Conservation (phyloP, 805 yeast genomes). For the Kuraishia cidri region DNA sequence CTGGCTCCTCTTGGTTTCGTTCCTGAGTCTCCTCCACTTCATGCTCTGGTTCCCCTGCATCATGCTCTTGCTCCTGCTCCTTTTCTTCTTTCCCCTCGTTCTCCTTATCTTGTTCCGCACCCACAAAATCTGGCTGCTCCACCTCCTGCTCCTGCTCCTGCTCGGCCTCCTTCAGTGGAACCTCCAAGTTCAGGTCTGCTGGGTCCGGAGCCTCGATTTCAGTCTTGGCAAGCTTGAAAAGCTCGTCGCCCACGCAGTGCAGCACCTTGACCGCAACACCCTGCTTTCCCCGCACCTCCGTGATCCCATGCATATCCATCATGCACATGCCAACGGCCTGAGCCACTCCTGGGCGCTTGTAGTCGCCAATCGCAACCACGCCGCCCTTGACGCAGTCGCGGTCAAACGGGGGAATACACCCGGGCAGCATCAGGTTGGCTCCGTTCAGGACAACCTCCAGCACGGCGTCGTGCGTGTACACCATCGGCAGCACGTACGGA, state of each 20-base stretch:
- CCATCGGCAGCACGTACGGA: slow-evolving; percentile 56
- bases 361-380: slow-evolving; percentile 65
- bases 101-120: slow-evolving; percentile 7
- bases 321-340: slow-evolving; percentile 65
- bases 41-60: slow-evolving; percentile 5
- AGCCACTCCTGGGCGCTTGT: slow-evolving; percentile 48
- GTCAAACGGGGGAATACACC: slow-evolving; percentile 56
- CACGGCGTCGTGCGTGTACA: slow-evolving; percentile 68
- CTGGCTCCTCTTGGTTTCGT: slow-evolving; percentile 1
- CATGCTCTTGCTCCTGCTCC: slow-evolving; percentile 4
- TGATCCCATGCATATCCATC: slow-evolving; percentile 32
- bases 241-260: slow-evolving; percentile 63
- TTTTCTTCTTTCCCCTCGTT: slow-evolving; percentile 5
- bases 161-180: slow-evolving; percentile 2
- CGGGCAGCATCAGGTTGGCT: slow-evolving; percentile 77
- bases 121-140: not conserved
- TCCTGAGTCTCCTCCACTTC: slow-evolving; percentile 4
- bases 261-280: slow-evolving; percentile 75
- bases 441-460: slow-evolving; percentile 65
- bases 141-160: slow-evolving; percentile 10
- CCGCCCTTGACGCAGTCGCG: slow-evolving; percentile 34
- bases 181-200: slow-evolving; percentile 12
- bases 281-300: slow-evolving; percentile 45
- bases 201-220: slow-evolving; percentile 32
- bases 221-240: slow-evolving; percentile 44